A percentile compares a stretch with the other conserved stretches of the same genome.
These are phyloP conservation scores for Trametes coccinea DNA, from an alignment of 768 basidiomycete species.

Conservation along the genomic window DNA sequence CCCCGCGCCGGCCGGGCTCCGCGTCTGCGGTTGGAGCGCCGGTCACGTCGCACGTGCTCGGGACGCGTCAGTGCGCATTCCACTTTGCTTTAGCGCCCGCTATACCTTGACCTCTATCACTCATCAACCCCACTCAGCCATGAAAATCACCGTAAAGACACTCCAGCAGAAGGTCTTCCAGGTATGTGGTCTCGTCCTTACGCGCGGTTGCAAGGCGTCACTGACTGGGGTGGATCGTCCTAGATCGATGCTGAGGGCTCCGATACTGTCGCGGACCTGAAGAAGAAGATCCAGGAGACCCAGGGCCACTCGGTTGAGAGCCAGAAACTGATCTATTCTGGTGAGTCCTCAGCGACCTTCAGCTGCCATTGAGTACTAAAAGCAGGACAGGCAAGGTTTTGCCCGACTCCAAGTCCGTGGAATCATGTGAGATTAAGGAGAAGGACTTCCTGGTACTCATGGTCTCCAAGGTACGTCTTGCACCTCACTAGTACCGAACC, in stretches of 20 bases:
- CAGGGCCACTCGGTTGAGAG: constrained; percentile 72
- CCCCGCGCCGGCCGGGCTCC: constrained; percentile 2
- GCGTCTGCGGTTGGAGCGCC: background rate
- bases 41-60: constrained; percentile 23
- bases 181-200: constrained; percentile 37
- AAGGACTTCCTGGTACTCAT: constrained; percentile 99
- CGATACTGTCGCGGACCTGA: constrained; percentile 77
- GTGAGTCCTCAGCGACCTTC: constrained; percentile 40
- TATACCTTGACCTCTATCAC: constrained; percentile 18
- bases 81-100: constrained; percentile 13
- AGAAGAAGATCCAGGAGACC: constrained; percentile 75
- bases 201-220: background rate
- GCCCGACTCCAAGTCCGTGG: constrained; percentile 83
- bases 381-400: constrained; percentile 79
- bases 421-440: constrained; percentile 90
- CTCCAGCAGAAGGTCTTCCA: constrained; percentile 91
- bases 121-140: constrained; percentile 35
- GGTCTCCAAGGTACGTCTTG: constrained; percentile 81
- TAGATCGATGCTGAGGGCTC: constrained; percentile 76
- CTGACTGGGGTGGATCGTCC: background rate
- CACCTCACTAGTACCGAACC: constrained; percentile 3
- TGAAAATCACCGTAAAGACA: constrained; percentile 96
- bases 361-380: background rate
- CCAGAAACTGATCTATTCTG: constrained; percentile 96
- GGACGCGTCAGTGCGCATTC: constrained; percentile 25